Base-by-base conservation (phyloP, 2,329 filamentous ascomycete genomes). In the Phialemoniopsis sp. region DNA sequence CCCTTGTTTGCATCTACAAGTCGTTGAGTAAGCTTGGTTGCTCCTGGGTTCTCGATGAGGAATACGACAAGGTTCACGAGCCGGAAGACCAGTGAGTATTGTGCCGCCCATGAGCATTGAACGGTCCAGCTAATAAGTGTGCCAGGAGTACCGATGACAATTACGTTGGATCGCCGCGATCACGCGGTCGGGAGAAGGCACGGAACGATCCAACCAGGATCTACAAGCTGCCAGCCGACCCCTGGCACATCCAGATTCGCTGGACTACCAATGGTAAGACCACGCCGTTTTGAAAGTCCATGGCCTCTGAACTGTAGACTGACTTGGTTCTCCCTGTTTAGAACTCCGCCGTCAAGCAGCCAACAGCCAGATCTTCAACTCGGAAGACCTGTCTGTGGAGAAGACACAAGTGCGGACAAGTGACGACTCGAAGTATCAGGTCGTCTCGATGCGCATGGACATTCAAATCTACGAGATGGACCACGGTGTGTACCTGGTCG, bases 381-480 rank as follows among this genome's bases (percentile, higher is more conserved):
- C 52, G 12, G 56, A 59, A 35, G 53, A 54, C 7, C 45, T 53
- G 12, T 32, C 64, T 4, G 63, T 66, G 2, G 58, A 69, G 37
- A 66, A 70, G 39, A 56, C 68, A 6, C 58, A 62, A 26, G 58
- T 68, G n/a, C 63, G 63, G 36, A 59, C 60, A 3, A 62, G 62
- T 17, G 66, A 69, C 36, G 67, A 63, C 34, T 67, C 62, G 12
- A 60, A 69, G 34, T 70, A 78, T 38, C 80, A 89, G 47, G 85
- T 86, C 40, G 82, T 94, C n/a, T 91, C 87, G 58, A 85, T 97
- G 55, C 93, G 95, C 58, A 81, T 98, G 59, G 90, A 95, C 49
- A 96, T 98, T 47, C 93, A 96, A 60, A 83, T 96, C 37, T 96
- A 96, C 63, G 85, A 89, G 57, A 89, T 97, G 70, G 91, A 97